These are phyloP conservation scores for Cyclanthera cordifolia DNA, from an alignment of 306 rosid genomes.

Conservation along the genomic window DNA sequence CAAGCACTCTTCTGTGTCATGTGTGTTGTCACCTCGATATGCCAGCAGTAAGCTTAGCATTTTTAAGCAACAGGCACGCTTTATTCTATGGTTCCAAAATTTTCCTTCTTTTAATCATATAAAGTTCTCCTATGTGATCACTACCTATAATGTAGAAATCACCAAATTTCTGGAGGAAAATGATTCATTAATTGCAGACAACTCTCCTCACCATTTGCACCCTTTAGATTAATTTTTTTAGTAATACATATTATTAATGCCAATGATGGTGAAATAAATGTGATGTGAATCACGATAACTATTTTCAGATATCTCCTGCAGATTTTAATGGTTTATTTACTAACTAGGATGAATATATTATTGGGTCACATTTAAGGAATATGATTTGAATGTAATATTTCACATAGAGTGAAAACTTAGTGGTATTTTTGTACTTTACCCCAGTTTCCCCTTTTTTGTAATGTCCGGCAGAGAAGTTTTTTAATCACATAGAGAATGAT, in stretches of 20 bases:
- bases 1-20: slow-evolving; percentile 82
- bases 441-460: neutral
- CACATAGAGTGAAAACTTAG: neutral
- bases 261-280: neutral
- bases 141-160: neutral
- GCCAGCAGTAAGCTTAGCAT: slow-evolving; percentile 99
- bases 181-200: neutral
- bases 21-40: slow-evolving; percentile 92
- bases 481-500: neutral
- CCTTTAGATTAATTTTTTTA: neutral
- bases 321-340: neutral
- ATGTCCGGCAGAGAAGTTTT: neutral
- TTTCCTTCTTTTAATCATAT: slow-evolving; percentile 9
- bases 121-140: neutral
- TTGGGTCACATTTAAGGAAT: neutral
- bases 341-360: neutral
- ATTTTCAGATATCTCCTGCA: neutral
- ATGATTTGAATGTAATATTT: neutral
- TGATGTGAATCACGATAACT: neutral
- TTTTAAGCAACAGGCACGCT: slow-evolving; percentile 98
- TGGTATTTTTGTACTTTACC: neutral
- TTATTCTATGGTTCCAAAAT: slow-evolving; percentile 40
- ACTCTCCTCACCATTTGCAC: neutral
- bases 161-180: neutral
- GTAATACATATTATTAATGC: neutral